Evolutionary conservation across 805 yeast species (phyloP), one percentile per base, ranked within the genome.

Genomic region (Nakazawaea laoshanensis): DNA sequence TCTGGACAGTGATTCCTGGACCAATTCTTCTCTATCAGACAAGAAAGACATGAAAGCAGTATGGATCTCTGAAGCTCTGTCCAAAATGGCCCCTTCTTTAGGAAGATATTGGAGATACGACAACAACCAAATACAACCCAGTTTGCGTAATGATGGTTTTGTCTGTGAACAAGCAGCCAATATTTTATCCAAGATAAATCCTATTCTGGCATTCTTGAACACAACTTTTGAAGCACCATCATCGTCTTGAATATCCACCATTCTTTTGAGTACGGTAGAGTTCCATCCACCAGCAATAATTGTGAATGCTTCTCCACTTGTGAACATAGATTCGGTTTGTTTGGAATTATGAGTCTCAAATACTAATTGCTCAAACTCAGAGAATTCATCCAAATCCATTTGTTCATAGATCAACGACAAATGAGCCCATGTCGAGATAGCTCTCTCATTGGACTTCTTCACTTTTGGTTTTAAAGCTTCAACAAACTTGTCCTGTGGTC

Each of bases 1-100:
- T 43, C 94, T 66, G 0, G 95, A 77, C 0, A 97, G 96, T 9
- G 92, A 71, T 39, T 89, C 96, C 49, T 89, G 96, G n/a, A 87
- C 64, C 13, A 87, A 55, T 19, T 88, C 96, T 49, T 89, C 96
- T 32, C 77, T 62, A 41, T 82, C 92, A 1, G 84, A 76, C 35
- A 89, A 61, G 47, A 84, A 83, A 39, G 70, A 67, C 82, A 86
- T 75, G 46, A 89, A 88, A 1, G 80, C 59, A 4, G 69, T 48
- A 50, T 89, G 96, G 27, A 87, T 73, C 16, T 69, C 69, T n/a
- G 72, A 57, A 0, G 85, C 62, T 4, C 56, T 57, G 0, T 48
- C 55, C 16, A 48, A 47, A 1, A 80, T 52, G 0, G 49, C 47
- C 1, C 57, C 46, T 10, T 63, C 47, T 19, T 70, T 64, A 3